Conservation (phyloP, 345 rosid genomes). For the Linum lewisii region DNA sequence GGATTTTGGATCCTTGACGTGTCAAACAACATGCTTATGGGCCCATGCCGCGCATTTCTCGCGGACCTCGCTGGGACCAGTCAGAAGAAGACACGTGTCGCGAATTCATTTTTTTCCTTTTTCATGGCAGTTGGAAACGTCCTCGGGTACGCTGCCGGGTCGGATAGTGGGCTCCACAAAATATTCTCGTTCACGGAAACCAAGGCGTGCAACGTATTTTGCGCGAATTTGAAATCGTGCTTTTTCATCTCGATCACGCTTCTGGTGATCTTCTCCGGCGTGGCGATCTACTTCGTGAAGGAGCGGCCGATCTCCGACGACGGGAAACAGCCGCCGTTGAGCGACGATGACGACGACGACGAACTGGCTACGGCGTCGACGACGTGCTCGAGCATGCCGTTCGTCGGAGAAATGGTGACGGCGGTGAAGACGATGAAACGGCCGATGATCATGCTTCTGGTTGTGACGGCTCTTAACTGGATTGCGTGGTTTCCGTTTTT, state of each 20-base stretch:
- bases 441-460: not conserved
- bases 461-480: not conserved
- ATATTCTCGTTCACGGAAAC: not conserved
- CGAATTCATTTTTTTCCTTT: not conserved
- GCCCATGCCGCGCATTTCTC: conserved; percentile 5
- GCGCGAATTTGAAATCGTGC: not conserved
- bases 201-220: not conserved
- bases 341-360: not conserved
- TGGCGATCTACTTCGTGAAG: not conserved
- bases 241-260: conserved; percentile 1
- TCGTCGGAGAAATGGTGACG: not conserved
- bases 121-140: not conserved
- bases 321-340: not conserved
- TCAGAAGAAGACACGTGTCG: not conserved
- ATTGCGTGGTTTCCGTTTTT: conserved; percentile 1
- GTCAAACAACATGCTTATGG: not conserved
- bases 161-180: not conserved
- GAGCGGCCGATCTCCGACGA: not conserved
- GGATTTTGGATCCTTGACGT: conserved; percentile 6
- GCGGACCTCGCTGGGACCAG: not conserved
- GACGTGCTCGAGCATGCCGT: not conserved
- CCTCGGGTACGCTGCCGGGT: conserved; percentile 4
- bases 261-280: not conserved
- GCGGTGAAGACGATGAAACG: not conserved
- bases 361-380: not conserved